phyloP scores from a whole-genome alignment of 768 basidiomycete genomes.

The Suillus luteus region DNA sequence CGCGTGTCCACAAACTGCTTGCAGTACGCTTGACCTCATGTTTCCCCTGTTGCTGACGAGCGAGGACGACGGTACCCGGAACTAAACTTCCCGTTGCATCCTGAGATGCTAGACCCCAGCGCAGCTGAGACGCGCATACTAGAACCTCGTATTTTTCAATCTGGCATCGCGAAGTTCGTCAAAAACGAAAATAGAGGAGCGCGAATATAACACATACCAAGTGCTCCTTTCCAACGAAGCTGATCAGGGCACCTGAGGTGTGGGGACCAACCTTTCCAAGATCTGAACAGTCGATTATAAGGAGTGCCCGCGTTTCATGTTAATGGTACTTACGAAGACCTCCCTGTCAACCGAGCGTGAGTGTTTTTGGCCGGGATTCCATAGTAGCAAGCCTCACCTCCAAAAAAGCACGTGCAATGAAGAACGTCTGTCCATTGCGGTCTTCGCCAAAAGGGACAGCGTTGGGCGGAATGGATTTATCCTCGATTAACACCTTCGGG shows the following conservation, averaged over 20 bases:
- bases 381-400: not conserved
- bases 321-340: constrained; percentile 10
- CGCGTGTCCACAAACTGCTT: constrained; percentile 10
- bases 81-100: constrained; percentile 17
- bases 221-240: constrained; percentile 37
- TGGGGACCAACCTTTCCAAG: constrained; percentile 38
- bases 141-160: constrained; percentile 37
- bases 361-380: not conserved
- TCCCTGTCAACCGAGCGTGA: constrained; percentile 1
- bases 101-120: constrained; percentile 29
- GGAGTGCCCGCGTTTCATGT: not conserved
- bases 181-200: not conserved
- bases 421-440: constrained; percentile 26
- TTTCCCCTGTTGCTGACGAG: constrained; percentile 19
- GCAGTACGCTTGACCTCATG: not conserved
- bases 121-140: constrained; percentile 37
- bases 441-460: constrained; percentile 31
- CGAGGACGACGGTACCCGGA: constrained; percentile 35
- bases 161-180: constrained; percentile 18
- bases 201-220: constrained; percentile 23
- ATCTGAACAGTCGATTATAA: constrained; percentile 21
- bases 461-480: constrained; percentile 31
- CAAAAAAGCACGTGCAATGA: constrained; percentile 29
- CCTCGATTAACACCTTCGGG: constrained; percentile 26
- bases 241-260: constrained; percentile 33